Evolutionary conservation across 2,329 filamentous ascomycete species (phyloP), one percentile per base, ranked within the genome.

Genomic region (Dactylellina cionopaga): DNA sequence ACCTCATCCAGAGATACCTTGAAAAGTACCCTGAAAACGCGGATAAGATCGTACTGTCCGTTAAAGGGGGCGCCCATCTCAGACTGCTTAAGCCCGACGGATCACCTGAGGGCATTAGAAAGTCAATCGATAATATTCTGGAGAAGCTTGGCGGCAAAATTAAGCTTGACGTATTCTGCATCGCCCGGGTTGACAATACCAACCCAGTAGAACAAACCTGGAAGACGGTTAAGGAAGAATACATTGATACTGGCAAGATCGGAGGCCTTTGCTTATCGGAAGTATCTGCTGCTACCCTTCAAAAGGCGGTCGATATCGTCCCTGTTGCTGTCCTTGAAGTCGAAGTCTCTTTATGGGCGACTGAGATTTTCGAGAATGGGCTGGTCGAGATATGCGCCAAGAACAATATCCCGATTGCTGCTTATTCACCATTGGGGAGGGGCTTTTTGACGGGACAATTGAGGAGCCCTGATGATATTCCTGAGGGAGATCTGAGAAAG

Each of bases 361-460:
- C 82, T 0, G 84, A 86, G 13, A 80, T 83, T 22, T 79, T 85
- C 24, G 79, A 78, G 19, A 86, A 86, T 74, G 85, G 85, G 1
- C 80, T 87, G 33, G 83, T 83, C 2, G 82, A 81, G 1, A 83
- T 85, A 0, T 89, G 87, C 76, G 83, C 82, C 0, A 84, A 93
- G 78, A 80, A 90, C 46, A 81, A 83, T 47, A 92, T 94, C 70
- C 88, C 89, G 0, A 81, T 93, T 49, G 80, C 92, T 33, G 89
- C 89, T 0, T 93, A 92, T 80, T 89, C 88, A 44, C 90, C 91
- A 0, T 82, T 92, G 0, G 88, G 90, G 3, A 82, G 85, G 24
- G 84, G 84, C 1, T 77, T 84, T 60, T 79, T 88, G 65, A 85
- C 85, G 0, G 85, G 85, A 0, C 78, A 84, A 74, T 81, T 86